These are phyloP conservation scores for Hanseniaspora lindneri DNA, from an alignment of 805 yeast species.

Conservation along the genomic window DNA sequence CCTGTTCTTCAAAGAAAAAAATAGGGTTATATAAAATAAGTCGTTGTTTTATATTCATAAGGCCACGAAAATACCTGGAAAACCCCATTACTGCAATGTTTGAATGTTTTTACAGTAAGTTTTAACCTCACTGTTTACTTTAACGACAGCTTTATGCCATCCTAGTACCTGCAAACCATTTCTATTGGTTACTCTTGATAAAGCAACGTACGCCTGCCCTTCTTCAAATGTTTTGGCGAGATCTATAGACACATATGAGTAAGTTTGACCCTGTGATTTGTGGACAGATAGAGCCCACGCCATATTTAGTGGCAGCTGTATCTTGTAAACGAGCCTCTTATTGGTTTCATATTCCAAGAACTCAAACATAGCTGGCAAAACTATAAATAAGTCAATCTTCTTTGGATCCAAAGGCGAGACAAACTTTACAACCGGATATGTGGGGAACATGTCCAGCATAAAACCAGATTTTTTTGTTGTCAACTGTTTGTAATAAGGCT, in stretches of 20 bases:
- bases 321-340: constrained; percentile 53
- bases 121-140: constrained; percentile 58
- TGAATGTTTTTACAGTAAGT: constrained; percentile 59
- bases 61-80: too few species aligned
- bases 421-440: too few species aligned
- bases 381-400: too few species aligned
- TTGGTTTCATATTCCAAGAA: constrained; percentile 59
- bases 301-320: constrained; percentile 72
- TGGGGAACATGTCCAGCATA: too few species aligned
- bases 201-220: constrained; percentile 94
- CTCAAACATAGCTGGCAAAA: constrained; percentile 72
- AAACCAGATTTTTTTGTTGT: too few species aligned
- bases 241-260: constrained; percentile 66
- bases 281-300: constrained; percentile 97
- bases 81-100: too few species aligned
- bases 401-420: too few species aligned
- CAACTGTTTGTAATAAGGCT: too few species aligned
- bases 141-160: constrained; percentile 52
- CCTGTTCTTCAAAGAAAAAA: too few species aligned
- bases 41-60: too few species aligned
- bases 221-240: constrained; percentile 64
- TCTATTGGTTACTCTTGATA: constrained; percentile 77
- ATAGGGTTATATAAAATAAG: too few species aligned
- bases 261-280: constrained; percentile 88
- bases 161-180: constrained; percentile 72